A percentile compares a stretch with the other conserved stretches of the same genome.
Conservation (phyloP, 495 filamentous ascomycete species). For the Hypoxylon lienhwacheense region DNA sequence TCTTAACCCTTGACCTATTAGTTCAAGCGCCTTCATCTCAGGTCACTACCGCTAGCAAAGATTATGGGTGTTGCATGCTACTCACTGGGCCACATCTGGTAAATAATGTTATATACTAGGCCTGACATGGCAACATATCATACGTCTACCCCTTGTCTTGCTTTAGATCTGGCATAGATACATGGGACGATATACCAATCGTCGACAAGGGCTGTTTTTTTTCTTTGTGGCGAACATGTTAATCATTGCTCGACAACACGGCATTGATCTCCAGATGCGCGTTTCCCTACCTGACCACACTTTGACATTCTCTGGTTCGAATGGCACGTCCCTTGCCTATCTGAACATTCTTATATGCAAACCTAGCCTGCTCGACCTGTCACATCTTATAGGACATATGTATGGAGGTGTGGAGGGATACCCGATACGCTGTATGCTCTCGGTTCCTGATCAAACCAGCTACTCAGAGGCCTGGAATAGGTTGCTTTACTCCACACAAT, state of each 20-base stretch:
- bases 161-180: constrained; percentile 28
- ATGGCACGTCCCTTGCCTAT: constrained; percentile 31
- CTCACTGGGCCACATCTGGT: constrained; percentile 23
- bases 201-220: constrained; percentile 3
- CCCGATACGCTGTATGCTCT: constrained; percentile 31
- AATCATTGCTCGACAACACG: constrained; percentile 32
- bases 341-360: constrained; percentile 7
- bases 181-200: constrained; percentile 25
- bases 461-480: constrained; percentile 20
- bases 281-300: constrained; percentile 33
- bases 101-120: constrained; percentile 34
- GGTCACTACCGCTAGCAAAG: constrained; percentile 18
- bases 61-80: constrained; percentile 22
- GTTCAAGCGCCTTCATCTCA: constrained; percentile 1
- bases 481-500: constrained; percentile 41
- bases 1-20: constrained; percentile 7
- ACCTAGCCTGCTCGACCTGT: constrained; percentile 33
- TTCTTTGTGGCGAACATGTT: constrained; percentile 29
- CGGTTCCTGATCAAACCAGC: constrained; percentile 39
- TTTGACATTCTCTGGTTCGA: constrained; percentile 29
- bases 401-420: constrained; percentile 38
- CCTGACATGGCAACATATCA: constrained; percentile 32
- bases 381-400: constrained; percentile 31
- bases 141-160: constrained; percentile 28
- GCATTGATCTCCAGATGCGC: constrained; percentile 40